Evolutionary conservation across 345 rosid genomes (phyloP), one percentile per base, ranked within the genome.

Genomic region (Syzygium grande): DNA sequence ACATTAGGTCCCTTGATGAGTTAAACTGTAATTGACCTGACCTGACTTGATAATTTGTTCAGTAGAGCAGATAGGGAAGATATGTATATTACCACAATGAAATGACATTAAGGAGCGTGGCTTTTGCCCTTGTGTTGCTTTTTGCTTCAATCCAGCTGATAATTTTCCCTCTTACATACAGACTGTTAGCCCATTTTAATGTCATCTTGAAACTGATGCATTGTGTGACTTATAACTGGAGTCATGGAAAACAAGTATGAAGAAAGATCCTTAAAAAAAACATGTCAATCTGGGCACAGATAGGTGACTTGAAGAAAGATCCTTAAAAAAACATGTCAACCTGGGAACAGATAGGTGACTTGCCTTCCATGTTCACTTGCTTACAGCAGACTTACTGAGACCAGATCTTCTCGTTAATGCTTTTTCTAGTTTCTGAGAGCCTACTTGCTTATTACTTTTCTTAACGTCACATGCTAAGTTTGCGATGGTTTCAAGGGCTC

Each of bases 401-500:
- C 27, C 49, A 38, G 49, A 73, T 73, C 49, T 9, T 38, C 21
- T 73, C 80, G 19, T 9, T 49, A 22, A 73, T 73, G 49, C 49
- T 73, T 73, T 73, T 73, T 73, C 83, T 73, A 38, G 83, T 38
- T 73, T 73, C 49, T 73, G 49, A 73, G 19, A 19, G 83, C 49
- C 46, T 73, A 73, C 83, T 19, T 85, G 88, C 68, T 73, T 51
- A 87, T 87, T 16, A 51, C 73, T 34, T 84, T 84, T 53, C 55
- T 84, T 84, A 53, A 84, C 23, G 59, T 29, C 59, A 84, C 86
- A 84, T 84, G 46, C 86, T 84, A 53, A 53, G 16, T 84, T 16
- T 52, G 46, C 84, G 58, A 65, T 54, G 56, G 80, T 90, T 84
- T 87, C 49, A 94, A 98, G 99, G 91, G 97, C 98, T 92, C 99